Base-by-base conservation (phyloP, 2,329 filamentous ascomycete genomes). In the Elsinoe necatrix region DNA sequence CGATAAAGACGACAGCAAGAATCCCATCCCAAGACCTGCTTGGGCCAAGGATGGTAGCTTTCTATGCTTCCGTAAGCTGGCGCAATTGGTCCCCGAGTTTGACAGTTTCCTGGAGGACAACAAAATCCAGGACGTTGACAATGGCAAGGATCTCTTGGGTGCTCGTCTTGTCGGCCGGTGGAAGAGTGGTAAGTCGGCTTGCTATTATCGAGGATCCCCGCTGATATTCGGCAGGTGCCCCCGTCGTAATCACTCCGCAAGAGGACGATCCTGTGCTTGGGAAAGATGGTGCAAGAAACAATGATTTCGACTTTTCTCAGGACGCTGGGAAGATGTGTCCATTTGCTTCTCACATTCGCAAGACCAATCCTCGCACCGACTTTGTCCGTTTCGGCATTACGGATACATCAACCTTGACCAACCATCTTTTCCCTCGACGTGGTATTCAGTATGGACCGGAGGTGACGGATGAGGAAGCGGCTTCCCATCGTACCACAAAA, bases 1-100 rank as follows among this genome's bases (percentile, higher is more conserved):
- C 9, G 72, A 75, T 47, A 58, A 61, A 9, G 55, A 58, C 1
- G 48, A 56, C 14, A 29, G 34, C 9, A 63, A 57, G 11, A 63
- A 64, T 9, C 65, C 72, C 42, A 35, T 52, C 34, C 14, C 48
- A 11, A 29, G 48, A 23, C 48, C 48, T 3, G 57, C 62, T 1
- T 77, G 73, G 74, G 71, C 73, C 25, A 62, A 69, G 1, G 73
- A 77, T 50, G 73, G 75, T 3, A 75, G 72, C 60, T 74, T 75
- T 57, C 65, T 76, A 8, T 71, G 67, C 27, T 73, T 77, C 61
- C 72, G 73, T 11, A 71, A 75, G 45, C 66, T 76, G 2, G 65
- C 70, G 54, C 73, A 77, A 58, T 67, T 73, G 3, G 74, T 76
- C 4, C 73, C 71, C 1, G 74, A 75, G 45, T 77, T 74, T 48